These are phyloP conservation scores for Groenewaldozyma tartarivorans DNA, from an alignment of 805 yeast species.

Conservation along the genomic window DNA sequence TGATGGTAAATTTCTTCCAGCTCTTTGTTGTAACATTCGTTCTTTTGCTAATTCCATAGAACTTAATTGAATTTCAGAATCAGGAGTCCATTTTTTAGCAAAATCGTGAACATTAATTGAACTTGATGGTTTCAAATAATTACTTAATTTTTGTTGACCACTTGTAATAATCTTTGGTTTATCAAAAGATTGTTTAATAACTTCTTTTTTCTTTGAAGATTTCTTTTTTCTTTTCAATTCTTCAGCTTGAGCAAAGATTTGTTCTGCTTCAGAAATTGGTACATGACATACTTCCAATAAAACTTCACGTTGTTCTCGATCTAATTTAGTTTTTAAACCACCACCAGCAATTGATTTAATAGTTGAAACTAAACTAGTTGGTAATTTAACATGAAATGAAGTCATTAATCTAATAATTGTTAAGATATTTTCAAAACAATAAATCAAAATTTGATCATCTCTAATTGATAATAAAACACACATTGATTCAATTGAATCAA, in stretches of 20 bases:
- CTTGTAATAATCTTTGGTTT: background rate
- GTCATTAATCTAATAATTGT: constrained; percentile 21
- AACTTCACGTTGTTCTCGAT: constrained; percentile 54
- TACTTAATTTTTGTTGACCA: background rate
- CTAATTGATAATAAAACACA: constrained; percentile 76
- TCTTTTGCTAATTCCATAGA: constrained; percentile 14
- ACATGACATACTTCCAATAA: constrained; percentile 32
- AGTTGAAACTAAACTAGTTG: constrained; percentile 41
- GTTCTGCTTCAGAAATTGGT: background rate
- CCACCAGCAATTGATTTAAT: constrained; percentile 40
- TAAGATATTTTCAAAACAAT: constrained; percentile 50
- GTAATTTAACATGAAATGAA: constrained; percentile 36
- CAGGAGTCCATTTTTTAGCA: background rate
- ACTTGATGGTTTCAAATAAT: background rate
- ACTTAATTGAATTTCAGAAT: constrained; percentile 9
- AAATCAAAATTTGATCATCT: constrained; percentile 59
- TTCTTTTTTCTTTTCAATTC: background rate
- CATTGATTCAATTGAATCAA: constrained; percentile 57
- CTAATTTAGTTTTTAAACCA: constrained; percentile 59
- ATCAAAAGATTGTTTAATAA: background rate
- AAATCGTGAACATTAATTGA: background rate
- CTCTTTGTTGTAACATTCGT: constrained; percentile 13
- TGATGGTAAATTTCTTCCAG: background rate
- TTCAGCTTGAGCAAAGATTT: background rate
- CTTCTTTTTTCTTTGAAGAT: background rate